Conservation (phyloP, 1,139 yeast genomes). For the Torulaspora globosa region DNA sequence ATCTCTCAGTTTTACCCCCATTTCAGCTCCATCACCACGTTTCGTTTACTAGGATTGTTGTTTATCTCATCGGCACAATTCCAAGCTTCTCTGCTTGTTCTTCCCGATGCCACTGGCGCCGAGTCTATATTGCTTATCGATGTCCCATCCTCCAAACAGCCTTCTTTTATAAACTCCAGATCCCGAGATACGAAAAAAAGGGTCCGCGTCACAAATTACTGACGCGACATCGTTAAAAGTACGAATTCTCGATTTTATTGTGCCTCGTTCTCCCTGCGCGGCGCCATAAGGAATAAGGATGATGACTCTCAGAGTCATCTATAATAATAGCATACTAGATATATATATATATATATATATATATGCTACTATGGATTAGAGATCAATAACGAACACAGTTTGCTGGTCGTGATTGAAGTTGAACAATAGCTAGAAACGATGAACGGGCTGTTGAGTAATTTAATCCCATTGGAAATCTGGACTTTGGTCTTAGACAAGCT, state of each 20-base stretch:
- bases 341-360: not conserved
- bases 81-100: not conserved
- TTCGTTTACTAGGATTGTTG: too few relatives aligned
- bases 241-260: not conserved
- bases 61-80: too few relatives aligned
- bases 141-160: not conserved
- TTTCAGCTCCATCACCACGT: not conserved
- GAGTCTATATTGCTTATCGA: not conserved
- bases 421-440: not conserved
- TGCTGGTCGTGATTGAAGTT: too few relatives aligned
- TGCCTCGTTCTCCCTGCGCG: not conserved
- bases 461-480: conserved; percentile 17
- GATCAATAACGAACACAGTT: not conserved
- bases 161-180: not conserved
- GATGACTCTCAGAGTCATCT: not conserved
- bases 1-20: too few relatives aligned
- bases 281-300: not conserved
- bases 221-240: not conserved
- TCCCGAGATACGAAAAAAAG: not conserved
- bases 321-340: not conserved
- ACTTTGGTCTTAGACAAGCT: conserved; percentile 12
- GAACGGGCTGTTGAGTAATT: not conserved
- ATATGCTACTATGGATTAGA: too few relatives aligned
- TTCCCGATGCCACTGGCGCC: not conserved
- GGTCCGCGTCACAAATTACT: conserved; percentile 1